Base-by-base conservation (phyloP, 2,329 filamentous ascomycete genomes). In the Penicillium sp. region DNA sequence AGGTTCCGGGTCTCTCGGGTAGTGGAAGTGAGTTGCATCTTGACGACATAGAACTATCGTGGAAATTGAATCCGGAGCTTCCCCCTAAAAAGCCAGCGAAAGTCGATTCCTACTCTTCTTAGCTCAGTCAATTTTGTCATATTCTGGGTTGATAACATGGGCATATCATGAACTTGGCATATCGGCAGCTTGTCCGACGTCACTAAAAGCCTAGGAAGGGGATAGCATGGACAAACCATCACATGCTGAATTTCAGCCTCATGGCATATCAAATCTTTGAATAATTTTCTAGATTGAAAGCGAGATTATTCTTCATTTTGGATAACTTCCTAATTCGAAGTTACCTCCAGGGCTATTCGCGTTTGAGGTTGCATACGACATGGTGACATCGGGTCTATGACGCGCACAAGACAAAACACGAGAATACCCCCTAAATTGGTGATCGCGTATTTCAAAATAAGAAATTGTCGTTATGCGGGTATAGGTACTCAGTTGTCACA, bases 371-470 rank as follows among this genome's bases (percentile, higher is more conserved):
- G 49, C 61, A 63, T 36, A 27, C 53, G 10, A 29, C 29, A 36
- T 24, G 22, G 7, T 34, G 13, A 49, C 7, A 4, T 22, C 8
- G 14, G 11, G 40, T 65, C 58, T 34, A 65, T 65, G 62, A 65
- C 62, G 62, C 59, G 59, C 62, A 62, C 61, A 56, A 57, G 13
- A n/a, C 34, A 13, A 11, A n/a, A 36, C 34, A 36, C 34, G n/a
- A 36, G 13, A n/a, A 4, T n/a, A 4, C n/a, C 6, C 34, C 4
- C 34, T 13, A 36, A n/a, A n/a, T 5, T 16, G 4, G 34, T 16
- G 34, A n/a, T 36, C 13, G n/a, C 6, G 4, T 11, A 5, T 36
- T 27, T 8, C 24, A 8, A 27, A 3, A 27, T 5, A 5, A 6
- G 5, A 4, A 27, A 2, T 27, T 27, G 24, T 27, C 24, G 8